Percentiles rank a stretch among this genome's conserved stretches.
phyloP scores from a whole-genome alignment of 2,329 filamentous ascomycete genomes.

The Apiospora sp. region DNA sequence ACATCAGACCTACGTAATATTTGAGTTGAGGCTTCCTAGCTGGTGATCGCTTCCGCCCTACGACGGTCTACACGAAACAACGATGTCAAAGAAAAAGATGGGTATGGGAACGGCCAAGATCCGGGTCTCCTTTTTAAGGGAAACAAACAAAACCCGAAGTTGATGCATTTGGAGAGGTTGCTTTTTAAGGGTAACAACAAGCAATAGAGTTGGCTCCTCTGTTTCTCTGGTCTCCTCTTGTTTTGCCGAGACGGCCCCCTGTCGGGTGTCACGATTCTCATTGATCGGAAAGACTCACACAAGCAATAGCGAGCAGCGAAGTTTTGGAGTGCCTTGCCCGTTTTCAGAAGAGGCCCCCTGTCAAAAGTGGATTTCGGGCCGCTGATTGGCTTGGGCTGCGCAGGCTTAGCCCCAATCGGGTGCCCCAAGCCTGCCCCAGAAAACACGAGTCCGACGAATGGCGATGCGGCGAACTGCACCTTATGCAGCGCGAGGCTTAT shows the following conservation, averaged over 20 bases:
- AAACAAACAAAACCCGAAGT: background rate
- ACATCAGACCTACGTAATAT: constrained; percentile 11
- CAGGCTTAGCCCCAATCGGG: constrained; percentile 13
- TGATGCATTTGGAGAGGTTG: constrained; percentile 6
- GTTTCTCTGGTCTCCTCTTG: background rate
- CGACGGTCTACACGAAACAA: background rate
- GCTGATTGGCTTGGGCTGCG: background rate
- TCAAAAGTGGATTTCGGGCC: background rate
- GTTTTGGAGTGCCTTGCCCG: background rate
- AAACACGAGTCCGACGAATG: background rate
- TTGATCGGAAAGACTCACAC: background rate
- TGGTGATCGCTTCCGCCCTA: background rate
- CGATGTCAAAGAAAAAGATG: constrained; percentile 12
- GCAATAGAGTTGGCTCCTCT: background rate
- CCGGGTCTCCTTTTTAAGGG: background rate
- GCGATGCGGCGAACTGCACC: constrained; percentile 9
- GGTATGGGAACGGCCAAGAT: constrained; percentile 1
- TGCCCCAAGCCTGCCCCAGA: constrained; percentile 17
- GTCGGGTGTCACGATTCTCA: background rate
- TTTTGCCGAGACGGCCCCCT: background rate
- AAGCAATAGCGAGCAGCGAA: background rate
- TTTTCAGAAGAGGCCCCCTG: constrained; percentile 10
- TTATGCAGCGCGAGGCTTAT: constrained; percentile 10
- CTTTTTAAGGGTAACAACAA: background rate
- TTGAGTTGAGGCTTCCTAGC: background rate